Conservation (phyloP, 768 basidiomycete species). For the Suillus tomentosus region DNA sequence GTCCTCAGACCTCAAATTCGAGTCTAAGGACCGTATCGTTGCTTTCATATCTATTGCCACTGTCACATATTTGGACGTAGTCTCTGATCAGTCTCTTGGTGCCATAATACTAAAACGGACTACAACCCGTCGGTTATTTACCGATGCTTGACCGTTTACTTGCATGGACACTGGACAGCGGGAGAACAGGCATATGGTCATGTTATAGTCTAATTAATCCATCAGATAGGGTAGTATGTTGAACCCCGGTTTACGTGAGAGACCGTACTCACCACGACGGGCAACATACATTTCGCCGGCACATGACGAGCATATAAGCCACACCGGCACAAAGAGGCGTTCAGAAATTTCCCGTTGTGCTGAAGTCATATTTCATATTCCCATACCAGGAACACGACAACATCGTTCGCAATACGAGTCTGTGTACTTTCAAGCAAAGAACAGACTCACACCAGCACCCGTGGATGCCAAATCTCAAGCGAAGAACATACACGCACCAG, state of each 20-base stretch:
- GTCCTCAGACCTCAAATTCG: neutral
- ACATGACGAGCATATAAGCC: neutral
- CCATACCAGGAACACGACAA: neutral
- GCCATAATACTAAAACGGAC: neutral
- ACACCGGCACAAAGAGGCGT: neutral
- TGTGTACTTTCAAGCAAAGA: neutral
- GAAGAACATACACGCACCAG: neutral
- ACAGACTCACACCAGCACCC: neutral
- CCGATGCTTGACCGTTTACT: neutral
- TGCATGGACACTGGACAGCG: neutral
- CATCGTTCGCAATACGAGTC: neutral
- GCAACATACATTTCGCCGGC: neutral
- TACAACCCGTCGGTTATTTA: neutral
- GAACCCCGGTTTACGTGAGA: neutral
- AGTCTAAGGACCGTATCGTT: neutral
- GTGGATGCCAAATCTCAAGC: neutral
- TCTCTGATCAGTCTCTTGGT: neutral
- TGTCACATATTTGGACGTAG: neutral
- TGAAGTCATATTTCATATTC: neutral
- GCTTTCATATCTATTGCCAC: neutral
- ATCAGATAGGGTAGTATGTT: neutral
- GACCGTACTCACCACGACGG: neutral
- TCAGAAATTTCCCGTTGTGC: neutral
- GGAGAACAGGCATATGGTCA: neutral
- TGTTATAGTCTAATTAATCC: neutral